These are phyloP conservation scores for Camellia lanceoleosa DNA, from an alignment of 148 eudicot species.

Conservation along the genomic window DNA sequence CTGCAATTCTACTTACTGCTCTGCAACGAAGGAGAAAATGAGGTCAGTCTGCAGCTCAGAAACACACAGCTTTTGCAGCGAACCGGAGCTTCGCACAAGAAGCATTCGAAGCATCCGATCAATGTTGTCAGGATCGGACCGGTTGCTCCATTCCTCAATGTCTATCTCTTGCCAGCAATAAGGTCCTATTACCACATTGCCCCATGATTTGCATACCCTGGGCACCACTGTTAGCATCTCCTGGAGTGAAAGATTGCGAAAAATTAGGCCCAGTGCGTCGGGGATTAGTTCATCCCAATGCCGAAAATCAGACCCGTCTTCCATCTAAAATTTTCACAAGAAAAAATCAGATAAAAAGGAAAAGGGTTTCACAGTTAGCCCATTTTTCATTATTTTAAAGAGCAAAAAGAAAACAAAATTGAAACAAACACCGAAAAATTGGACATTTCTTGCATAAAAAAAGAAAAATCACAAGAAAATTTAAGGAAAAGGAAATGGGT, in stretches of 20 bases:
- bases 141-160: slow-evolving; percentile 60
- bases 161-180: slow-evolving; percentile 81
- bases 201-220: slow-evolving; percentile 72
- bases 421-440: no score
- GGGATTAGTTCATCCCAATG: slow-evolving; percentile 70
- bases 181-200: slow-evolving; percentile 57
- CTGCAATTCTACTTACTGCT: slow-evolving; percentile 11
- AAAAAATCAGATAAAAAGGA: neutral
- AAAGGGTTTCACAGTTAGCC: neutral
- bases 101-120: slow-evolving; percentile 59
- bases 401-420: no score
- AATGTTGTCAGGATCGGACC: slow-evolving; percentile 32
- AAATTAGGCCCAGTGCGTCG: slow-evolving; percentile 60
- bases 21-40: slow-evolving; percentile 56
- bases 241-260: slow-evolving; percentile 47
- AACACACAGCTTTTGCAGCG: slow-evolving; percentile 52
- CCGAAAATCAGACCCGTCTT: slow-evolving; percentile 36
- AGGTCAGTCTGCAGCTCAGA: slow-evolving; percentile 48
- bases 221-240: slow-evolving; percentile 61
- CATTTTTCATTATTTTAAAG: neutral
- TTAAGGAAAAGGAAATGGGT: neutral
- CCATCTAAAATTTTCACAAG: slow-evolving; percentile 30
- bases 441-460: no score
- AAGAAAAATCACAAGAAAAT: neutral
- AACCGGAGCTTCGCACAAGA: slow-evolving; percentile 56